Base-by-base conservation (phyloP, 768 basidiomycete genomes). In the Boletus speciosus region DNA sequence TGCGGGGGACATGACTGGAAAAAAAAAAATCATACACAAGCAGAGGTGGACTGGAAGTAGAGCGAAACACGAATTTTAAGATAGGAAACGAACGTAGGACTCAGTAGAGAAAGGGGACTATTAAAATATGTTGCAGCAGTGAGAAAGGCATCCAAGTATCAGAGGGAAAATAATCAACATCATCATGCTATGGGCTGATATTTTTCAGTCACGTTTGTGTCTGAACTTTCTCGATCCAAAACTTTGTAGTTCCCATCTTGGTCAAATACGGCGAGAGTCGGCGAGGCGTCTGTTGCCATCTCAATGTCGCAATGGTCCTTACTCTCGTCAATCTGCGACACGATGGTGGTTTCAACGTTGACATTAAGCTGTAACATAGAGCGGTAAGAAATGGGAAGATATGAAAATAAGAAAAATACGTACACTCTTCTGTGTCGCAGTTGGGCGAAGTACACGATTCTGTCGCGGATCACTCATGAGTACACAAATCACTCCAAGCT, bases 261-360 rank as follows among this genome's bases (percentile, higher is more conserved):
- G 3, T 60, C 61, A 16, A 55, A 63, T 8, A 46, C 47, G 15
- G 44, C 39, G 8, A 56, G 40, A 9, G 50, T 57, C 5, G 49
- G 62, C 10, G 51, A 43, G n/a, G 47, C 44, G 1, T 15, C 31
- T 4, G 48, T 55, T 21, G 32, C n/a, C 31, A 55, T 40, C 19
- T 69, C 68, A 6, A 69, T 51, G 23, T 68, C 68, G 14, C 39
- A 56, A 23, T 53, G 56, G n/a, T 58, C 61, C 35, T 60, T 59
- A 34, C 58, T 49, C 10, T 66, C 70, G 35, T 70, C 68, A 2
- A 70, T 64, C 31, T 66, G 64, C 12, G 68, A 70, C 6, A 70
- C 65, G 14, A 71, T 56, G 4, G 70, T 70, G 0, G 70, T 70
- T 25, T 70, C 69, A 4, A 70, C 70, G 40, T 70, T 70, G 56